Conservation (phyloP, 139 green algal genomes). For the Ettlia oleoabundans region DNA sequence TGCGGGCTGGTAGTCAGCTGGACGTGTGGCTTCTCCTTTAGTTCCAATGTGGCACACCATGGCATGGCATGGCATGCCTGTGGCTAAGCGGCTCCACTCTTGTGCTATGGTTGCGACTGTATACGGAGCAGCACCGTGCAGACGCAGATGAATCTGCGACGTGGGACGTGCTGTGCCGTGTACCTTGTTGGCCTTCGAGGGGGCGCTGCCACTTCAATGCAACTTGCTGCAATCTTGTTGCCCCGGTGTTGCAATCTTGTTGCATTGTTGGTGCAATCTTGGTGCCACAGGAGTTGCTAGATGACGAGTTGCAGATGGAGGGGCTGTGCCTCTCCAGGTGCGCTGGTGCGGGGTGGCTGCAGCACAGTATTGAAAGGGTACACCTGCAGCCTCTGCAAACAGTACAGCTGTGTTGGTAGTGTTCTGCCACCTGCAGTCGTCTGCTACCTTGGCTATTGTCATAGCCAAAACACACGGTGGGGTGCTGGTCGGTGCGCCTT, state of each 20-base stretch:
- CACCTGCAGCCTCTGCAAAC: too few relatives aligned
- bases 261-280: constrained; percentile 1
- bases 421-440: too few relatives aligned
- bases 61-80: neutral
- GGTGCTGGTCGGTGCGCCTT: too few relatives aligned
- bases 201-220: neutral
- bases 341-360: too few relatives aligned
- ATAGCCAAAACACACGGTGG: too few relatives aligned
- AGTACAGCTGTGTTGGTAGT: too few relatives aligned
- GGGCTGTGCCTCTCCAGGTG: constrained; percentile 33
- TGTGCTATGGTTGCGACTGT: neutral
- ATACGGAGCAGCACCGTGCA: too few relatives aligned
- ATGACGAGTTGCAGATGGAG: constrained; percentile 35
- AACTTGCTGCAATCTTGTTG: neutral
- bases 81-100: neutral
- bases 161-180: neutral
- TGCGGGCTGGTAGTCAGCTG: too few relatives aligned
- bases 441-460: too few relatives aligned
- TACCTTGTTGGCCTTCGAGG: neutral
- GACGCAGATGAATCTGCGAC: neutral
- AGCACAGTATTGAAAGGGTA: neutral
- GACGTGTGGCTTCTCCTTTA: too few relatives aligned
- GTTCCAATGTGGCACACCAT: too few relatives aligned
- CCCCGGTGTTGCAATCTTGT: neutral
- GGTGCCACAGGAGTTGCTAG: constrained; percentile 36